Evolutionary conservation across 2,329 filamentous ascomycete genomes (phyloP).

Genomic region (Hortaea werneckii): DNA sequence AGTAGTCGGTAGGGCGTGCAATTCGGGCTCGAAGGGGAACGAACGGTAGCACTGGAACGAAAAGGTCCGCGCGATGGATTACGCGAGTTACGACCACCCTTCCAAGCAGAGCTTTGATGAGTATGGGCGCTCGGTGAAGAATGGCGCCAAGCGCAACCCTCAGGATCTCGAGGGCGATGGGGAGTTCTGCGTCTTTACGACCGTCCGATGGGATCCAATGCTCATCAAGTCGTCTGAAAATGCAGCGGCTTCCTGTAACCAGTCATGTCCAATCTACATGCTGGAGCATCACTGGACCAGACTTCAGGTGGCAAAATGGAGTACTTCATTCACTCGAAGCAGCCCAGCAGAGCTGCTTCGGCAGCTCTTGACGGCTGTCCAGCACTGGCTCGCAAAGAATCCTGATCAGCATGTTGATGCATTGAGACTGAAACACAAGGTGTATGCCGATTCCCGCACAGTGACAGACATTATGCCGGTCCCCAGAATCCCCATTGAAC

Average conservation of each 20-base stretch:
- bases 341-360: slow-evolving; percentile 54
- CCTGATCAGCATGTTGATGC: slow-evolving; percentile 18
- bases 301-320: slow-evolving; percentile 37
- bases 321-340: slow-evolving; percentile 25
- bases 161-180: slow-evolving; percentile 3
- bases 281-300: slow-evolving; percentile 31
- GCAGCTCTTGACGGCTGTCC: slow-evolving; percentile 24
- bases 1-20: no score
- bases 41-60: background rate
- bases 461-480: slow-evolving; percentile 30
- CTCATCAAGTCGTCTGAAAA: slow-evolving; percentile 33
- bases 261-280: slow-evolving; percentile 28
- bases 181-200: slow-evolving; percentile 48
- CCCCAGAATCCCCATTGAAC: slow-evolving; percentile 36
- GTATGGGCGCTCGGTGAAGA: no score
- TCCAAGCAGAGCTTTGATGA: no score
- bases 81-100: background rate
- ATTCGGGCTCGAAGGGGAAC: no score
- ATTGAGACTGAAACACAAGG: slow-evolving; percentile 41
- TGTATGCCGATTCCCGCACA: slow-evolving; percentile 40
- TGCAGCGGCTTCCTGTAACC: slow-evolving; percentile 20
- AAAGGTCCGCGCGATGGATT: background rate
- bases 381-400: slow-evolving; percentile 24
- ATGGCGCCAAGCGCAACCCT: background rate
- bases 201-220: slow-evolving; percentile 58